phyloP scores from a whole-genome alignment of 2,329 filamentous ascomycete genomes.

The Xylaria multiplex region DNA sequence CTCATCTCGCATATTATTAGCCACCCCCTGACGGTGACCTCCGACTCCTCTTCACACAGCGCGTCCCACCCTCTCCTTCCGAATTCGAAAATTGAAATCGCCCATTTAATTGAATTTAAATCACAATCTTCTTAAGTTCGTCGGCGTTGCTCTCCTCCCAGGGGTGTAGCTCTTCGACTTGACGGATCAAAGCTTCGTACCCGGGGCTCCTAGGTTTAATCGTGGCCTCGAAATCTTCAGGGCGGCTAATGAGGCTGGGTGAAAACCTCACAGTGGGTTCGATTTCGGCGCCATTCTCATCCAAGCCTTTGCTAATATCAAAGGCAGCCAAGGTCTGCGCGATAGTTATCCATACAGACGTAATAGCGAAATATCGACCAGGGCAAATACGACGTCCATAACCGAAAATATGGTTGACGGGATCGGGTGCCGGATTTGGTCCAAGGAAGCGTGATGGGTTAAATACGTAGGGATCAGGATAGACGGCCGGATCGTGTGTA shows the following conservation, averaged over 20 bases:
- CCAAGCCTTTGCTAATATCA: constrained; percentile 51
- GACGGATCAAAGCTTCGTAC: constrained; percentile 43
- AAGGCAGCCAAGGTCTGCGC: constrained; percentile 60
- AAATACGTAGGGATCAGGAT: constrained; percentile 56
- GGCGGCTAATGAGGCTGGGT: constrained; percentile 43
- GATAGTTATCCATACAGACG: constrained; percentile 48
- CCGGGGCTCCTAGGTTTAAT: constrained; percentile 43
- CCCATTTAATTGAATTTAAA: neutral
- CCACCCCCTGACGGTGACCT: neutral
- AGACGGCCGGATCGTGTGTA: constrained; percentile 74
- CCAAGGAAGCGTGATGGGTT: constrained; percentile 50
- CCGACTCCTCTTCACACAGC: neutral
- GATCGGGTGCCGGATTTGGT: constrained; percentile 47
- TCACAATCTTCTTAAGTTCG: constrained; percentile 18
- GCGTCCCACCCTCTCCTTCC: neutral
- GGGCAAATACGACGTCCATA: constrained; percentile 53
- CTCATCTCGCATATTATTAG: neutral
- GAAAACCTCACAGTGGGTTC: constrained; percentile 33
- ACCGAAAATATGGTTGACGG: constrained; percentile 47
- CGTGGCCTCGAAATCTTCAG: constrained; percentile 38
- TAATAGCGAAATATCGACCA: constrained; percentile 48
- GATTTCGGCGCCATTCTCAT: constrained; percentile 51
- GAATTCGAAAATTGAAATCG: neutral
- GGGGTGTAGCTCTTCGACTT: constrained; percentile 33
- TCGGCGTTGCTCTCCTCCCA: constrained; percentile 34